Percentiles rank a stretch among this genome's conserved stretches.
These are phyloP conservation scores for Didymella pomorum DNA, from an alignment of 2,329 filamentous ascomycete genomes.

Conservation along the genomic window DNA sequence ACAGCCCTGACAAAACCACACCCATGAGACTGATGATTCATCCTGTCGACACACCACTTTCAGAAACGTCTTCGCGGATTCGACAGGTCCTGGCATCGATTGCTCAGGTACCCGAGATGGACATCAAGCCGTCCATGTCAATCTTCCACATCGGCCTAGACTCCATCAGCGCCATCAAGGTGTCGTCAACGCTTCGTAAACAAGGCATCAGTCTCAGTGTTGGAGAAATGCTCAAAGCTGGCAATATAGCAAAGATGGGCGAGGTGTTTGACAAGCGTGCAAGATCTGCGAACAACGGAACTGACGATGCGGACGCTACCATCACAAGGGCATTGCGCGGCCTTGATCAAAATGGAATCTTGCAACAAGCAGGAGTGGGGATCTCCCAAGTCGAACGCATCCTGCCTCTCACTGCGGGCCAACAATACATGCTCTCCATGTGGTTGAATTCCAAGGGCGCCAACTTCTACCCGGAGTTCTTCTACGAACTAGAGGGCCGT, in stretches of 20 bases:
- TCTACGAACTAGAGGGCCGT: slow-evolving; percentile 60
- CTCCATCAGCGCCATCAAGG: slow-evolving; percentile 90
- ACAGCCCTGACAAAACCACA: neutral
- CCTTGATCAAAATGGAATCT: slow-evolving; percentile 52
- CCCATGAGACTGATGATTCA: neutral
- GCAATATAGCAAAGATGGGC: slow-evolving; percentile 72
- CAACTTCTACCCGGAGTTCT: slow-evolving; percentile 79
- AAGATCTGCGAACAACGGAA: neutral
- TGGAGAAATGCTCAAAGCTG: slow-evolving; percentile 73
- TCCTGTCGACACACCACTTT: slow-evolving; percentile 29
- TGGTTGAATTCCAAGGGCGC: slow-evolving; percentile 74
- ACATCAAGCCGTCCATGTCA: slow-evolving; percentile 68
- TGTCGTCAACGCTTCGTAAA: slow-evolving; percentile 73
- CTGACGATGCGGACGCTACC: neutral
- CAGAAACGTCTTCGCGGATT: slow-evolving; percentile 51
- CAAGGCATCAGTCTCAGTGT: slow-evolving; percentile 69
- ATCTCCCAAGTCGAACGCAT: slow-evolving; percentile 61
- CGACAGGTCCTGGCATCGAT: slow-evolving; percentile 61
- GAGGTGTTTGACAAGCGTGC: slow-evolving; percentile 37
- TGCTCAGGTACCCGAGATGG: slow-evolving; percentile 65
- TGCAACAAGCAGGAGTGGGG: slow-evolving; percentile 54
- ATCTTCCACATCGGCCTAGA: slow-evolving; percentile 89
- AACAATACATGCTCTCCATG: slow-evolving; percentile 79
- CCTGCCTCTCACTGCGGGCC: slow-evolving; percentile 77
- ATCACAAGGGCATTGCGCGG: slow-evolving; percentile 41